Base-by-base conservation (phyloP, 352 stramenopile genomes). In the Phytophthora nicotianae region DNA sequence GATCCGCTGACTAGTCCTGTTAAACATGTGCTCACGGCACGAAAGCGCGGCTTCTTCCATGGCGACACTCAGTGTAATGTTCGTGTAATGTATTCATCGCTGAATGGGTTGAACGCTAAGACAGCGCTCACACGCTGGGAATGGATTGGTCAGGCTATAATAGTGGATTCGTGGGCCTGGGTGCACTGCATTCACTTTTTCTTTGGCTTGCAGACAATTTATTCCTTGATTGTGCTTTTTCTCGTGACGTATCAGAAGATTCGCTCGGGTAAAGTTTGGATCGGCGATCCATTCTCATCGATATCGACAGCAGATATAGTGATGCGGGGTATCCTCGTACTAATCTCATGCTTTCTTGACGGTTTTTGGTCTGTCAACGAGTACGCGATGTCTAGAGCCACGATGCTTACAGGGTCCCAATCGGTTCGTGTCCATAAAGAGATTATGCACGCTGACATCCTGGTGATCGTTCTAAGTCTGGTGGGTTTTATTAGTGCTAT, bases 231-330 rank as follows among this genome's bases (percentile, higher is more conserved):
- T 21, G 50, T 79, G 21, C 52, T 83, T 2, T 38, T 69, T 13
- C 16, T 80, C 11, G 53, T 81, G 13, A 53, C 52, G 8, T 76
- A 75, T 21, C 68, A 65, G 7, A 80, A 68, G 16, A 2, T 81
- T 17, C 55, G 50, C 0, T 47, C 38, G 3, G 70, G 74, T 1
- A 81, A 80, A 49, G 11, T 81, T 14, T 81, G 74, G 74, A 65
- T 83, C 10, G 72, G 72, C 6, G 74, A 79, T 29, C 71, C 74
- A 0, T 83, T 83, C 33, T 52, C 74, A 9, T 70, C 72, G 8
- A 38, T 79, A 14, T 81, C 69, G 1, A 71, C 57, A 19, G 54
- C 56, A 20, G 62, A 45, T 2, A 42, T 79, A 0, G 47, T 73
- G 8, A 0, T 69, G 5, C 60, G 65, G 0, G 65, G 65, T 1